These are phyloP conservation scores for Solanum dulcamara DNA, from an alignment of 257 asterid genomes.

Conservation along the genomic window DNA sequence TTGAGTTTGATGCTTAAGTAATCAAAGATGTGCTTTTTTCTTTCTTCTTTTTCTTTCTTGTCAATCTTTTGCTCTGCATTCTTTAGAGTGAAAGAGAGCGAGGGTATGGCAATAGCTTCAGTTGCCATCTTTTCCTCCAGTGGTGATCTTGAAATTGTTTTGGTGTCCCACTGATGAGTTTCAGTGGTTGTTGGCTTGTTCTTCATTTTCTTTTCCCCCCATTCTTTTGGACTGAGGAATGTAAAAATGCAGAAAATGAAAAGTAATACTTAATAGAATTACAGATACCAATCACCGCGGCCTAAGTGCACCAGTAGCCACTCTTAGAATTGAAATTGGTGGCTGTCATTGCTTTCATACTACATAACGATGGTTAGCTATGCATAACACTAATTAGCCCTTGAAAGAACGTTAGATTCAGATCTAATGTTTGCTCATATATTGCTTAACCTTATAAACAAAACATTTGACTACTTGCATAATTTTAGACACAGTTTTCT, in stretches of 20 bases:
- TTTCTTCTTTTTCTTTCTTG: not conserved
- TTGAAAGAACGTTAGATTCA: not conserved
- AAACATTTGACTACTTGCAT: not conserved
- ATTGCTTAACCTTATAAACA: not conserved
- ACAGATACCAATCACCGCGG: not conserved
- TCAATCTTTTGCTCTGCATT: constrained; percentile 13
- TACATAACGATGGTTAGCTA: no score
- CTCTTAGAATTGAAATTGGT: no score
- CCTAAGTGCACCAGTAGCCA: not conserved
- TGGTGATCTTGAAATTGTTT: constrained; percentile 19
- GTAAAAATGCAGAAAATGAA: not conserved
- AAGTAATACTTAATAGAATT: not conserved
- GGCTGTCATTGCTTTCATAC: no score
- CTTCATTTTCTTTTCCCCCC: not conserved
- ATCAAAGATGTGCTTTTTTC: constrained; percentile 2
- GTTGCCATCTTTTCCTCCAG: constrained; percentile 2
- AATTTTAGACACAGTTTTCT: no score
- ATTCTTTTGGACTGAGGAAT: not conserved
- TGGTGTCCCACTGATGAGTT: constrained; percentile 28
- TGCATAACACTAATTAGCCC: not conserved
- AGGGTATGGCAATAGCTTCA: not conserved
- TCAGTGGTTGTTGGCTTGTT: constrained; percentile 2
- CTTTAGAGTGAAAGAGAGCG: constrained; percentile 13
- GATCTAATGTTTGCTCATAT: not conserved
- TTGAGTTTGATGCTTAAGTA: constrained; percentile 1